phyloP scores from a whole-genome alignment of 164 flowering plant species.

The Santalum album region DNA sequence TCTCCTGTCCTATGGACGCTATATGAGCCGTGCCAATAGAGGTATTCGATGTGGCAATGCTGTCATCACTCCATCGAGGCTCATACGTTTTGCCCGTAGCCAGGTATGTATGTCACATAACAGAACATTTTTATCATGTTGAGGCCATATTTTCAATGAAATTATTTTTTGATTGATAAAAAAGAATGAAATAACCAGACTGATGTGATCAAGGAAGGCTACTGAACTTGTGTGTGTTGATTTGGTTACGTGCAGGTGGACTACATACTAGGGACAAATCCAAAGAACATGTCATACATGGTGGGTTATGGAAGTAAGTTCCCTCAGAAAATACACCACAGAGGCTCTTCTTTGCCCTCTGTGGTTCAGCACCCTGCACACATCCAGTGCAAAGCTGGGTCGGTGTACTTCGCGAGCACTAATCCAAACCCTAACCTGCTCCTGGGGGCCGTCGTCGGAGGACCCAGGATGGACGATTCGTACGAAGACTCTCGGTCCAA shows the following conservation, averaged over 20 bases:
- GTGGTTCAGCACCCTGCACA: conserved; percentile 18
- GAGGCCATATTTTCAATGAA: no score
- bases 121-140: no score
- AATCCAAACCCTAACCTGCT: conserved; percentile 44
- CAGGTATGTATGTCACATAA: conserved; percentile 27
- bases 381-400: conserved; percentile 38
- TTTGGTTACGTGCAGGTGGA: conserved; percentile 29
- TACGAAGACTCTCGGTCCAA: conserved; percentile 35
- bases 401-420: conserved; percentile 18
- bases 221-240: neutral
- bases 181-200: no score
- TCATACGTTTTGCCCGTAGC: conserved; percentile 21
- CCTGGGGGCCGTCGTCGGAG: conserved; percentile 64
- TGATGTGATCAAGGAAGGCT: no score
- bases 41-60: conserved; percentile 24
- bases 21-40: conserved; percentile 10
- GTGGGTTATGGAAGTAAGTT: conserved; percentile 62
- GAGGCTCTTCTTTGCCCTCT: conserved; percentile 55
- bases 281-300: conserved; percentile 66
- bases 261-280: conserved; percentile 54
- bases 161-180: no score
- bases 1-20: conserved; percentile 28
- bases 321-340: conserved; percentile 54
- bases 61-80: conserved; percentile 21
- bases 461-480: conserved; percentile 38